Evolutionary conservation across 1,139 yeast species (phyloP), one percentile per base, ranked within the genome.

Genomic region (Waltiozyma sp.): DNA sequence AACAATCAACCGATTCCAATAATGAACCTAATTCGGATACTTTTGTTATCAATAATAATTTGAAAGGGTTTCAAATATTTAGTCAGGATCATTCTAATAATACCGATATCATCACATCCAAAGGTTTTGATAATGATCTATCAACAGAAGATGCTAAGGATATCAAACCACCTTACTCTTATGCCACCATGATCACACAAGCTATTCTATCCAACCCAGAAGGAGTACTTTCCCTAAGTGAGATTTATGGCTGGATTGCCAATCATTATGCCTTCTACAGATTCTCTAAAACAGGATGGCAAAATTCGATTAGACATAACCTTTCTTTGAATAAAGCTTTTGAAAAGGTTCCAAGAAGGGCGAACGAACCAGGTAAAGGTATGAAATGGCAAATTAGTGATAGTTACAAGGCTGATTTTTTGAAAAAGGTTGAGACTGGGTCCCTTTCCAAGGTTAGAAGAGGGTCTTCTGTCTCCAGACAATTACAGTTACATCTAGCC

Each of bases 371-470:
- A 0, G 98, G 99, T 28, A 91, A 91, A 62, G 98, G 98, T 49
- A 91, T 91, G 95, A 91, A 91, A 64, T 91, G 99, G 99, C 94
- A 88, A 64, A 89, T 91, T 46, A 79, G 88, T 51, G 93, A 85
- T 38, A 70, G 80, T 40, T 88, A 84, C 59, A 82, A 84, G 56
- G 80, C 79, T 42, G 98, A 93, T 51, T 89, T 88, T 54, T 66
- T 88, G 59, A 76, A 72, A 52, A 85, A 87, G 64, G 79, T 89
- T 62, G 77, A 75, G 49, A 80, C 75, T 49, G 96, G 91, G 13
- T 74, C 82, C 28, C 64, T 82, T 41, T 75, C 78, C 53, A 83
- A 82, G 55, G 73, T 80, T 19, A 81, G 93, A 62, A 68, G 94
- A 52, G 93, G 93, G 7, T 78, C 86, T 8, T 76, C 85, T 19